Evolutionary conservation across 345 rosid genomes (phyloP), one percentile per base, ranked within the genome.

Genomic region (Eutrema yunnanense): DNA sequence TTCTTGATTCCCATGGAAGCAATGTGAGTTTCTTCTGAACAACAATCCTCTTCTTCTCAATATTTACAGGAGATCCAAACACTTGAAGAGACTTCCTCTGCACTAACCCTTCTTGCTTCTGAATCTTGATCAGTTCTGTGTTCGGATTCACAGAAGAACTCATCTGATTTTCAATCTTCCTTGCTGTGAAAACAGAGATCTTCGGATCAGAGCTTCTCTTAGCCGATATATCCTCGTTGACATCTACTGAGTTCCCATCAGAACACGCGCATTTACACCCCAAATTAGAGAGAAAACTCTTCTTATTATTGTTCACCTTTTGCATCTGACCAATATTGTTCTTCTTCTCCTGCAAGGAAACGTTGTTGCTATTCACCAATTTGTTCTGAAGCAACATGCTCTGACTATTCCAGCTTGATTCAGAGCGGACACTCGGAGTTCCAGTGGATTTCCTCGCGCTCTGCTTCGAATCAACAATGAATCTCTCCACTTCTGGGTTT

Each of bases 381-480:
- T 71, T 77, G 73, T 71, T 77, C 54, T 77, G 81, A 67, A 92
- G 77, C 72, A 92, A 71, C 9, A 80, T 70, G 19, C 64, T 87
- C 54, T 81, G 95, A 86, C 96, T 88, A 78, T 88, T 86, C 89
- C 88, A 86, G 77, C 93, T 88, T 27, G 86, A 84, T 62, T 87
- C 86, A 14, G 98, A 88, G 10, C 34, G 68, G 16, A 83, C 44
- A 58, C 92, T 86, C 0, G 84, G 84, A 30, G 88, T 82, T 69
- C 84, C 84, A 14, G 69, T 72, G 6, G 69, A 71, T 51, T 65
- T 77, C 68, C 16, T 71, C 49, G 30, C 55, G 33, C 12, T 53
- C 8, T 49, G 56, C 69, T 75, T 75, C n/a, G 40, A 13, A 13
- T 76, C 80, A 60, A 51, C 4, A 1, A 58, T 22, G 26, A 50